Percentiles rank a stretch among this genome's conserved stretches.
These are phyloP conservation scores for Tubosaeta sp. DNA, from an alignment of 768 basidiomycete species.

Conservation along the genomic window DNA sequence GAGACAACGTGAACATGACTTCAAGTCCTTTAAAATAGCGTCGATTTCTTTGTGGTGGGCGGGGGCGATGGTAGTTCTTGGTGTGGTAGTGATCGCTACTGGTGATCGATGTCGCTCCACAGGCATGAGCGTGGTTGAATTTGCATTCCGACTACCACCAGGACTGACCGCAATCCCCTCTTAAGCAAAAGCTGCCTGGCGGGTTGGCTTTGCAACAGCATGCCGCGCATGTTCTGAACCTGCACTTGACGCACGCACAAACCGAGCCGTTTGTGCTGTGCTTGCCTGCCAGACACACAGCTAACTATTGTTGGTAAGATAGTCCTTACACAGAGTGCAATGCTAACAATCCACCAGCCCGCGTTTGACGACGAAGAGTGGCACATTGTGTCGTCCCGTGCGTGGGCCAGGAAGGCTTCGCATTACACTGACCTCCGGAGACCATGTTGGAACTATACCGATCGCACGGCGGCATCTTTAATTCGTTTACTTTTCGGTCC, in stretches of 20 bases:
- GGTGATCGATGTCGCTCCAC: slow-evolving; percentile 5
- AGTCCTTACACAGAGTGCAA: background rate
- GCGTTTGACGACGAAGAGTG: background rate
- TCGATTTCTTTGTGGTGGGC: slow-evolving; percentile 44
- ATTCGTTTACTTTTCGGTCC: too few species aligned
- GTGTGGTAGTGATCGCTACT: slow-evolving; percentile 8
- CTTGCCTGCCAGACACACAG: background rate
- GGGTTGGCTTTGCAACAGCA: background rate
- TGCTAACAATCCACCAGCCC: background rate
- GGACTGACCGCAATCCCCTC: too few species aligned
- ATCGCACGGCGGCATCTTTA: too few species aligned
- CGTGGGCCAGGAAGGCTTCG: too few species aligned
- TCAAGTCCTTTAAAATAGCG: slow-evolving; percentile 57
- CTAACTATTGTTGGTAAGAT: background rate
- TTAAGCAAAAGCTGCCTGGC: background rate
- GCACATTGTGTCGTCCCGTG: background rate
- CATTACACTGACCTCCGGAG: too few species aligned
- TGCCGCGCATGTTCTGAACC: background rate
- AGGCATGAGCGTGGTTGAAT: too few species aligned
- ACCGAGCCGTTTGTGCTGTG: slow-evolving; percentile 7
- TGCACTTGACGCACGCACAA: slow-evolving; percentile 9
- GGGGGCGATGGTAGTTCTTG: slow-evolving; percentile 17
- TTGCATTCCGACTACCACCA: too few species aligned
- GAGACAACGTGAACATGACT: slow-evolving; percentile 48
- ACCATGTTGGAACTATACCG: too few species aligned